A percentile compares a stretch with the other conserved stretches of the same genome.
Evolutionary conservation across 306 rosid genomes (phyloP).

Genomic region (Begonia peltatifolia): DNA sequence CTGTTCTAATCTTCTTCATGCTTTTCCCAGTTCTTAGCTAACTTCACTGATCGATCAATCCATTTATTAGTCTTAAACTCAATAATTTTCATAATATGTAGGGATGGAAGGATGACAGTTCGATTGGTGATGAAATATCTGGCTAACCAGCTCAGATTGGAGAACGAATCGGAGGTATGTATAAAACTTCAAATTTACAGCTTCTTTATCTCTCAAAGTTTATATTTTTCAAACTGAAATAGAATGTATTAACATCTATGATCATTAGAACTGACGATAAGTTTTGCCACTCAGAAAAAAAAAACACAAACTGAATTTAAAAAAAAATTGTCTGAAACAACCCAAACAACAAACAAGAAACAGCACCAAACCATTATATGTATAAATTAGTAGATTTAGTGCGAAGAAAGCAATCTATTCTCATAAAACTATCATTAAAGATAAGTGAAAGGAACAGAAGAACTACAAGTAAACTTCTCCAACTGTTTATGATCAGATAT

Average conservation of each 20-base stretch:
- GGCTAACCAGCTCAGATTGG: conserved; percentile 67
- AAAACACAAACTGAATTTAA: neutral
- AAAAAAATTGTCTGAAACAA: neutral
- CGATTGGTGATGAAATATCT: conserved; percentile 79
- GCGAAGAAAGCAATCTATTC: too few species aligned
- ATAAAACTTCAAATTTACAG: neutral
- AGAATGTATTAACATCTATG: neutral
- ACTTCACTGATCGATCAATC: too few species aligned
- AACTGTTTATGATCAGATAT: too few species aligned
- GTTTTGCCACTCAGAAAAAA: neutral
- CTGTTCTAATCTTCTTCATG: neutral
- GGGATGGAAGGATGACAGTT: conserved; percentile 93
- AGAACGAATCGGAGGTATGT: conserved; percentile 90
- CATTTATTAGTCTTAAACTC: neutral
- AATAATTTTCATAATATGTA: conserved; percentile 6
- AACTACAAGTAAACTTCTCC: too few species aligned
- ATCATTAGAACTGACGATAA: neutral
- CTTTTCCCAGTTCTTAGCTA: neutral
- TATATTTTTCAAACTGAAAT: neutral
- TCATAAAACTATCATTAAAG: too few species aligned
- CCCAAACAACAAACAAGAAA: conserved; percentile 22
- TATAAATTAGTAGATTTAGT: too few species aligned
- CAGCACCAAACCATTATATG: too few species aligned
- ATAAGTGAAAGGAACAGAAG: too few species aligned
- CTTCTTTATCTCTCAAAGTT: neutral